Percentiles rank a stretch among this genome's conserved stretches.
These are phyloP conservation scores for Saturnispora serradocipensis DNA, from an alignment of 805 yeast genomes.

Conservation along the genomic window DNA sequence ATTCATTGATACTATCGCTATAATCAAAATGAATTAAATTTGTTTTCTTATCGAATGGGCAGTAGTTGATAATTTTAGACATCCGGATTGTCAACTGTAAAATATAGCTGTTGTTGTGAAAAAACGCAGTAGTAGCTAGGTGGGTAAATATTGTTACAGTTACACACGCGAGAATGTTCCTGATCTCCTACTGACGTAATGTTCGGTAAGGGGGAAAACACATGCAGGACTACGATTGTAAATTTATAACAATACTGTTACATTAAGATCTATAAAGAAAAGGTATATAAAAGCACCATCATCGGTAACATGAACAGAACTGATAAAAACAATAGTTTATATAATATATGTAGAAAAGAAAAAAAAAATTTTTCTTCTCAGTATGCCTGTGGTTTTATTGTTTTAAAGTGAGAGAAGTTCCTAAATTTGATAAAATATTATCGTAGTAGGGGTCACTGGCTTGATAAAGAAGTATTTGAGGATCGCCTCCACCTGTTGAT, in stretches of 20 bases:
- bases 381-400: neutral
- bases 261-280: neutral
- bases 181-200: neutral
- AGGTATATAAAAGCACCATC: neutral
- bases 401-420: neutral
- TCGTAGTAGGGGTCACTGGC: neutral
- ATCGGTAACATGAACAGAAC: neutral
- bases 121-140: neutral
- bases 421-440: neutral
- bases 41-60: constrained; percentile 14
- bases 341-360: neutral
- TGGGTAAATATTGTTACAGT: neutral
- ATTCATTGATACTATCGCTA: constrained; percentile 2
- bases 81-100: neutral
- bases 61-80: constrained; percentile 5
- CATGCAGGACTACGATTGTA: neutral
- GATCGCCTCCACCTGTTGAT: constrained; percentile 25
- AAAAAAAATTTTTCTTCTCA: neutral
- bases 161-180: neutral
- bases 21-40: constrained; percentile 7
- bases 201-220: neutral
- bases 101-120: neutral
- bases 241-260: neutral
- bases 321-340: too few species aligned
- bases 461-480: constrained; percentile 17